These are phyloP conservation scores for Monosporozyma unispora DNA, from an alignment of 805 yeast species.

Conservation along the genomic window DNA sequence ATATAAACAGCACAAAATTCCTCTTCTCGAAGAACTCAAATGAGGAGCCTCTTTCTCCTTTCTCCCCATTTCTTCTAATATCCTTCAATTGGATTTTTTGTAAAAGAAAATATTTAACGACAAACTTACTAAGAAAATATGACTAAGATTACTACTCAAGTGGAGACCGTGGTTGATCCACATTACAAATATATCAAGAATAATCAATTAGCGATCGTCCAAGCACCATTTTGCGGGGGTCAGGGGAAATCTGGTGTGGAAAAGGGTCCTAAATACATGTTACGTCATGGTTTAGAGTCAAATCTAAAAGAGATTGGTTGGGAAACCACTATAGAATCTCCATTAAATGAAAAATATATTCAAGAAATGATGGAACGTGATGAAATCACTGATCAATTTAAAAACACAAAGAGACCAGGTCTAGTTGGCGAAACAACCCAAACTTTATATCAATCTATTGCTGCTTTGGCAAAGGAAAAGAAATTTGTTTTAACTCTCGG, in stretches of 20 bases:
- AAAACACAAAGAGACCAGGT: slow-evolving; percentile 58
- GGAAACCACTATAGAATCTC: slow-evolving; percentile 45
- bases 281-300: slow-evolving; percentile 59
- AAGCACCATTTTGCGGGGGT: slow-evolving; percentile 94
- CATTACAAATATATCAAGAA: slow-evolving; percentile 43
- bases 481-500: slow-evolving; percentile 79
- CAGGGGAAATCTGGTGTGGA: slow-evolving; percentile 93
- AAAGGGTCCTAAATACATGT: slow-evolving; percentile 76
- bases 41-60: not conserved
- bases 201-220: slow-evolving; percentile 52
- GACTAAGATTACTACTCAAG: not conserved
- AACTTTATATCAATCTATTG: slow-evolving; percentile 53
- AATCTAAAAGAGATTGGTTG: slow-evolving; percentile 67
- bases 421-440: slow-evolving; percentile 69
- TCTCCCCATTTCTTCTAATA: not conserved
- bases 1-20: not conserved
- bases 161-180: slow-evolving; percentile 10
- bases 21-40: not conserved
- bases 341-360: slow-evolving; percentile 43
- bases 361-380: slow-evolving; percentile 34
- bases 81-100: not conserved
- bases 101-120: not conserved
- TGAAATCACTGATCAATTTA: slow-evolving; percentile 41
- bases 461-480: slow-evolving; percentile 37
- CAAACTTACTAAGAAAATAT: not conserved